These are phyloP conservation scores for Leccinum imitatum DNA, from an alignment of 768 basidiomycete species.

Conservation along the genomic window DNA sequence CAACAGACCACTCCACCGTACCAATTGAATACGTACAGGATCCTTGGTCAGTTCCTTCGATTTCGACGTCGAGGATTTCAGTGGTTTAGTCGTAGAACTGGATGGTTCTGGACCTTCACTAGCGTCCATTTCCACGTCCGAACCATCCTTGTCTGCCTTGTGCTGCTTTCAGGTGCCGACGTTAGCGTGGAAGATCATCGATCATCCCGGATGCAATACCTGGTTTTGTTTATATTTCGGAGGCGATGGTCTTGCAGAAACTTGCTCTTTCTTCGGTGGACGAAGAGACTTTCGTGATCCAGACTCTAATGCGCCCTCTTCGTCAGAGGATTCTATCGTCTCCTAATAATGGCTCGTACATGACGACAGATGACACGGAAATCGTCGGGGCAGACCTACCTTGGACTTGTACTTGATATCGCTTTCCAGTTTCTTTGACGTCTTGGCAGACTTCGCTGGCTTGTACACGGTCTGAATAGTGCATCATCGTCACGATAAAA, in stretches of 20 bases:
- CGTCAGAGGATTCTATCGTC: slow-evolving; percentile 30
- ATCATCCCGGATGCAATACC: background rate
- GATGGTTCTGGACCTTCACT: slow-evolving; percentile 12
- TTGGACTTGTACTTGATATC: slow-evolving; percentile 27
- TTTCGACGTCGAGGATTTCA: slow-evolving; percentile 7
- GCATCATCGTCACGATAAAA: background rate
- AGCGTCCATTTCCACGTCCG: slow-evolving; percentile 13
- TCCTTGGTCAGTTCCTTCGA: slow-evolving; percentile 10
- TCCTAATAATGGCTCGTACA: slow-evolving; percentile 15
- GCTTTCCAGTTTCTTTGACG: slow-evolving; percentile 21
- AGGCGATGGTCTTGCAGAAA: slow-evolving; percentile 3
- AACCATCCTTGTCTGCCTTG: slow-evolving; percentile 5
- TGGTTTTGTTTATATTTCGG: slow-evolving; percentile 16
- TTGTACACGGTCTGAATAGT: slow-evolving; percentile 4
- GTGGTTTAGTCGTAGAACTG: slow-evolving; percentile 5
- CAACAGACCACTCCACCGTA: slow-evolving; percentile 1
- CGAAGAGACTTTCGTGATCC: background rate
- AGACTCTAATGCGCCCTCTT: slow-evolving; percentile 20
- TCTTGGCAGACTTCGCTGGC: slow-evolving; percentile 9
- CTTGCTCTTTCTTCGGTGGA: slow-evolving; percentile 12
- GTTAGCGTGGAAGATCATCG: background rate
- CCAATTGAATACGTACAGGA: slow-evolving; percentile 19
- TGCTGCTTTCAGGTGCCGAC: background rate
- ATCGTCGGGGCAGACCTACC: slow-evolving; percentile 9
- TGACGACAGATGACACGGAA: background rate